These are phyloP conservation scores for Globisporangium perplexum DNA, from an alignment of 352 stramenopile genomes.

Conservation along the genomic window DNA sequence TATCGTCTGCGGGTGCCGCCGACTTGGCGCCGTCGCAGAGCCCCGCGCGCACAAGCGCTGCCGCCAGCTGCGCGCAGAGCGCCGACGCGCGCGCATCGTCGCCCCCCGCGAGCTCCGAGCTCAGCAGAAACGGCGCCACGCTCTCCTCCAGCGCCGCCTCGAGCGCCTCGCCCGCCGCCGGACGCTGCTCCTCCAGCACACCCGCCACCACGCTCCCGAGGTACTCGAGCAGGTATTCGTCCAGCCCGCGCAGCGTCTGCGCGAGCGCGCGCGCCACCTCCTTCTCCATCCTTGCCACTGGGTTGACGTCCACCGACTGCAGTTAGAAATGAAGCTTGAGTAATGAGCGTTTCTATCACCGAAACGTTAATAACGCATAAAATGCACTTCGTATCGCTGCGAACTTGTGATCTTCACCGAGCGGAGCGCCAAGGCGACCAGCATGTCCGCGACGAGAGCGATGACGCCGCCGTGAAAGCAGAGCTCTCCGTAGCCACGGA, in stretches of 20 bases:
- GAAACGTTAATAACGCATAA: no score
- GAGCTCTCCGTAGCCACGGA: no score
- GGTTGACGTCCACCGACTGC: no score
- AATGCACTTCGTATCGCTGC: no score
- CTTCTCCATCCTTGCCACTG: conserved; percentile 19
- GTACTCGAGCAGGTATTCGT: conserved; percentile 72
- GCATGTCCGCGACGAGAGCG: no score
- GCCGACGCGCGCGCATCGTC: conserved; percentile 23
- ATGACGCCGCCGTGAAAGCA: no score
- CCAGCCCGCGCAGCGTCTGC: conserved; percentile 46
- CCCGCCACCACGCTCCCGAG: conserved; percentile 43
- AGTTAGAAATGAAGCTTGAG: no score
- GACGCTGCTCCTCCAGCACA: conserved; percentile 37
- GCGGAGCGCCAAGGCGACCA: no score
- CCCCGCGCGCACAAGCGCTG: conserved; percentile 22
- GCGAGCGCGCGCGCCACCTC: conserved; percentile 39
- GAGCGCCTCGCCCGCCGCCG: conserved; percentile 28
- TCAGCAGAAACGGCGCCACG: conserved; percentile 71
- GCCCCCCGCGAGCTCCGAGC: conserved; percentile 40
- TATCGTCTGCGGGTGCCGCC: conserved; percentile 15
- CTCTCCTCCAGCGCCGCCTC: conserved; percentile 38
- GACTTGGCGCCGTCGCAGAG: conserved; percentile 15
- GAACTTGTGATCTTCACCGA: no score
- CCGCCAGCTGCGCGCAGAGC: conserved; percentile 39
- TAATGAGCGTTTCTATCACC: no score